Evolutionary conservation across 2,329 filamentous ascomycete species (phyloP).

Genomic region (Byssothecium circinans): DNA sequence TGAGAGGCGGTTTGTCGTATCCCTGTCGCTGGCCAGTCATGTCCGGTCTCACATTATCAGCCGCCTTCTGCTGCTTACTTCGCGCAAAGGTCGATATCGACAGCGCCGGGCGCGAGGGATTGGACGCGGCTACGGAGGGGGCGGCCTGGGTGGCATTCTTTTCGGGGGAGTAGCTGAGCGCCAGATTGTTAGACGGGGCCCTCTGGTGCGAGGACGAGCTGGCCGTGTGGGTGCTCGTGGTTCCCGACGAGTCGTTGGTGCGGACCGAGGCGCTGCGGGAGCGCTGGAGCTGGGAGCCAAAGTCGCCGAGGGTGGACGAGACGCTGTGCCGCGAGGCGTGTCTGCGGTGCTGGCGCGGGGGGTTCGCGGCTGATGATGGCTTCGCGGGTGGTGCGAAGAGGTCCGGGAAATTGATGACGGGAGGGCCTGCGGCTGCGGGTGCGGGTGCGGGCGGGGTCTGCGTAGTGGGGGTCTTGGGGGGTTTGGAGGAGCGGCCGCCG

Average conservation of each 20-base stretch:
- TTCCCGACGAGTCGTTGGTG: slow-evolving; percentile 33
- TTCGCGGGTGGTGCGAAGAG: slow-evolving; percentile 4
- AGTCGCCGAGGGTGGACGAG: slow-evolving; percentile 40
- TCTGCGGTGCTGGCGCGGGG: slow-evolving; percentile 32
- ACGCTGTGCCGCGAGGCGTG: slow-evolving; percentile 37
- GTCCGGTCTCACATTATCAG: slow-evolving; percentile 35
- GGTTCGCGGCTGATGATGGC: slow-evolving; percentile 10
- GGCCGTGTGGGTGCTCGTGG: slow-evolving; percentile 1
- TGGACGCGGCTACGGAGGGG: slow-evolving; percentile 13
- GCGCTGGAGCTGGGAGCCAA: slow-evolving; percentile 44
- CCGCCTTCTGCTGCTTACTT: slow-evolving; percentile 38
- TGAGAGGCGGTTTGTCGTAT: slow-evolving; percentile 37
- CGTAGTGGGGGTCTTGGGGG: slow-evolving; percentile 9
- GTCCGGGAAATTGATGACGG: slow-evolving; percentile 6
- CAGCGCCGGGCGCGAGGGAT: slow-evolving; percentile 38
- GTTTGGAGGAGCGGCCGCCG: slow-evolving; percentile 19
- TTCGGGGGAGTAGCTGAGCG: slow-evolving; percentile 40
- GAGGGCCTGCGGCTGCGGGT: slow-evolving; percentile 1
- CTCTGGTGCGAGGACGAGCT: slow-evolving; percentile 36
- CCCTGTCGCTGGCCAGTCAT: slow-evolving; percentile 10
- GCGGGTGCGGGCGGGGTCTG: slow-evolving; percentile 11
- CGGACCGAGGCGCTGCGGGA: slow-evolving; percentile 47
- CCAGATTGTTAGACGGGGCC: slow-evolving; percentile 39
- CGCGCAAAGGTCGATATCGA: slow-evolving; percentile 43
- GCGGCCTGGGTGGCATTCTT: slow-evolving; percentile 28